Base-by-base conservation (phyloP, 371 early-diverging fungal genomes). In the Mucor circinelloides region DNA sequence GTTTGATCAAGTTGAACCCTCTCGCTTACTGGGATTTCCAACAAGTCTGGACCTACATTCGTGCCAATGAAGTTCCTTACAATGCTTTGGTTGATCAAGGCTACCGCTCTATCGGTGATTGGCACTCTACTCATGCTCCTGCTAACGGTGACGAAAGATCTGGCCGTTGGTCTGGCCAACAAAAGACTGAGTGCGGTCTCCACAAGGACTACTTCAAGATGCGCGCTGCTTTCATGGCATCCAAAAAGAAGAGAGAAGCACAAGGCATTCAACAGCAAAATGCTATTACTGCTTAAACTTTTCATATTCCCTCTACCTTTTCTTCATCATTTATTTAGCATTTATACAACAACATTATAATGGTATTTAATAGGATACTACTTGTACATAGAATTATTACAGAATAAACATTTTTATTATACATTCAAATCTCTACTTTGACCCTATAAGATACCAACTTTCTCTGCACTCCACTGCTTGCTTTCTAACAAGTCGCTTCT, bases 141-240 rank as follows among this genome's bases (percentile, higher is more conserved):
- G 77, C 83, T 10, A 85, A 85, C 7, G 89, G 87, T 50, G 89
- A 89, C 58, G 97, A 97, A 77, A 89, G 97, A 6, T 90, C 88
- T n/a, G 97, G 97, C 9, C 88, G 97, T 44, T 97, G 95, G 95
- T 80, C 84, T 63, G 94, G 94, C n/a, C 82, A 90, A 66, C 86
- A 89, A 67, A 95, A 97, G 85, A 89, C 93, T 0, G 97, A 97
- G 79, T 97, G 97, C 69, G 97, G 97, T 6, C 79, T 97, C 54
- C 97, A 97, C 78, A 94, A 96, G 77, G 95, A 97, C 69, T 97
- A 96, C 75, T 94, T 96, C 81, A 89, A 93, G 83, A 93, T 95
- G 93, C 85, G 91, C 31, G 88, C 90, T 21, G 90, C 86, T 34
- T 87, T 81, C 68, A 72, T 84, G 73, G 80, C 80, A 23, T 75